Conservation (phyloP, 331 rosid genomes). For the Rosa hybrid region DNA sequence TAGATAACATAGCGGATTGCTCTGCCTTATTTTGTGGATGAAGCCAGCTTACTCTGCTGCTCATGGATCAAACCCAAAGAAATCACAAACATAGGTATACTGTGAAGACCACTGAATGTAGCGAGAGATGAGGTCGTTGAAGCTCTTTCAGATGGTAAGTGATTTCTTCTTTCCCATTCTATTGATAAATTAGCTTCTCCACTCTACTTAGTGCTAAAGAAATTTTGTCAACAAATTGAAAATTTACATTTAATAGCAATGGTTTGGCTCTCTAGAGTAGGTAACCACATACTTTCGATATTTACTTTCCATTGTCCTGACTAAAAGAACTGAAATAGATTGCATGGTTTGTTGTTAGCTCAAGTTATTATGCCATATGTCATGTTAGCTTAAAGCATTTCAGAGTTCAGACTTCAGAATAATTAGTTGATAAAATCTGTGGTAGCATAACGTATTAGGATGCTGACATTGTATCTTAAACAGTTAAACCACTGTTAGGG, state of each 20-base stretch:
- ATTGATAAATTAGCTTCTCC: background rate
- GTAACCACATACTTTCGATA: too few relatives aligned
- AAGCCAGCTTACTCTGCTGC: too few relatives aligned
- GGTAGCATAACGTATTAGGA: background rate
- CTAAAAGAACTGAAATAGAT: background rate
- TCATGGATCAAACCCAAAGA: slow-evolving; percentile 52
- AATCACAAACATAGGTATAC: slow-evolving; percentile 94
- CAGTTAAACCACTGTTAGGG: background rate
- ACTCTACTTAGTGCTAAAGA: too few relatives aligned
- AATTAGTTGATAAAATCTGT: background rate
- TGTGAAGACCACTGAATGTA: slow-evolving; percentile 38
- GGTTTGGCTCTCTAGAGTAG: background rate
- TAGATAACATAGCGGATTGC: too few relatives aligned
- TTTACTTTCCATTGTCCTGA: background rate
- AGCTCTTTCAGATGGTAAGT: slow-evolving; percentile 85
- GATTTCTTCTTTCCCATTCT: slow-evolving; percentile 12
- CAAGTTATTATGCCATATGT: background rate
- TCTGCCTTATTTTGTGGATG: too few relatives aligned
- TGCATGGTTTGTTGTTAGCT: background rate
- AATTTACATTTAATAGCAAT: background rate
- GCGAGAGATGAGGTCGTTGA: slow-evolving; percentile 92
- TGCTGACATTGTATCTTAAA: background rate
- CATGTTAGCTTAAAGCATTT: too few relatives aligned
- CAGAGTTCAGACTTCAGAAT: too few relatives aligned
- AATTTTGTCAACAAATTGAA: too few relatives aligned